Base-by-base conservation (phyloP, 2,329 filamentous ascomycete genomes). In the Penicillium sp. region DNA sequence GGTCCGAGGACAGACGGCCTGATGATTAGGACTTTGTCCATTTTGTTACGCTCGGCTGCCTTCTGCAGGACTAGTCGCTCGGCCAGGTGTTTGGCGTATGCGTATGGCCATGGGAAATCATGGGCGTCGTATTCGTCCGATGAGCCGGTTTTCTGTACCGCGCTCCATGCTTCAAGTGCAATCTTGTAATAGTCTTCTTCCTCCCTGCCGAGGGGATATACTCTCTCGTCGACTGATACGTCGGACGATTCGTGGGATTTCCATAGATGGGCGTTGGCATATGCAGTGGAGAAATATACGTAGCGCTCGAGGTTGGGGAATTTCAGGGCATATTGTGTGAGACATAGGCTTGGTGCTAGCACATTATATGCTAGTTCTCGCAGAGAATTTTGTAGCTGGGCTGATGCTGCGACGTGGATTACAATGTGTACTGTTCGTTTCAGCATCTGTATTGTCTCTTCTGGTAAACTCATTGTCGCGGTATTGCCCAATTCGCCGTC, bases 41-140 rank as follows among this genome's bases (percentile, higher is more conserved):
- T 47, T 2, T 56, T 56, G 40, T 56, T 40, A 13, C 57, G 49
- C 34, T 61, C 56, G 5, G 52, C 55, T 2, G 61, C 63, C 6
- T 63, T 59, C 1, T 63, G 49, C 4, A 63, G 37, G 16, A 61
- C 48, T 1, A 65, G 43, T 42, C 63, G 43, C 22, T 65, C 63
- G 4, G 50, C 34, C 2, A 53, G 50, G n/a, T 53, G 50, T 31
- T 53, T 53, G 24, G 50, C 50, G 31, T 53, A 32, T 40, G 47
- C 44, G 14, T 44, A 45, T 38, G 48, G 22, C 50, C 57, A 47
- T 9, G 45, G 55, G 20, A 34, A 64, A 22, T 18, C 62, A 57
- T 44, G 66, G 50, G 34, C 56, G 71, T 61, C 29, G 66, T 55
- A 57, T 66, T 53, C 46, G 66, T 53, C 68, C 60, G 32, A 80